These are phyloP conservation scores for Hymenoscyphus linearis DNA, from an alignment of 2,329 filamentous ascomycete species.

Conservation along the genomic window DNA sequence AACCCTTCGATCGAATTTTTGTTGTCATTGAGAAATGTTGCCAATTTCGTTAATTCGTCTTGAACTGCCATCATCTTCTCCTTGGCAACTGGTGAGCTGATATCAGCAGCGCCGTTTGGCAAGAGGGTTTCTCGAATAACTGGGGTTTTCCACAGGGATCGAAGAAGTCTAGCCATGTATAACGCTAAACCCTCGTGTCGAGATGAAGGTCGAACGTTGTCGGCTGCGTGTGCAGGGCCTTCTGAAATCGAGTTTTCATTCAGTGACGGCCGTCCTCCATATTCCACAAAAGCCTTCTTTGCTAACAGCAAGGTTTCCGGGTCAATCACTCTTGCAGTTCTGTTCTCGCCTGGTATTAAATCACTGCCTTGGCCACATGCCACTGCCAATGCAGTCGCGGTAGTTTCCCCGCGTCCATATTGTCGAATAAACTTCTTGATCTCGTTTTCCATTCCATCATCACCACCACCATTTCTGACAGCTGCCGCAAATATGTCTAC, in stretches of 20 bases:
- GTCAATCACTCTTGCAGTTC: conserved; percentile 68
- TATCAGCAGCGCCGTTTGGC: conserved; percentile 52
- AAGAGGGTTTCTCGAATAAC: conserved; percentile 55
- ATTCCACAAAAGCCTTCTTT: conserved; percentile 83
- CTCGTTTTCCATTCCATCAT: conserved; percentile 76
- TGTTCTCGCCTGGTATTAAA: conserved; percentile 60
- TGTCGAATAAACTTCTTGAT: conserved; percentile 76
- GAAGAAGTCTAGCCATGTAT: conserved; percentile 82
- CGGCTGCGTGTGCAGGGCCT: conserved; percentile 59
- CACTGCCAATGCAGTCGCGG: conserved; percentile 86
- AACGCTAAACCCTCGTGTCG: conserved; percentile 83
- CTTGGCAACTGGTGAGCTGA: conserved; percentile 61
- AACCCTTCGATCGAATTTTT: conserved; percentile 88
- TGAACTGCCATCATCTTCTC: conserved; percentile 72
- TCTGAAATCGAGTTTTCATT: conserved; percentile 68
- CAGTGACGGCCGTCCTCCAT: conserved; percentile 79
- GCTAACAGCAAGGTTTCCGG: conserved; percentile 82
- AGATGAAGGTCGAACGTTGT: conserved; percentile 81
- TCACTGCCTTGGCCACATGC: conserved; percentile 91
- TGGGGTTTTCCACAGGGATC: conserved; percentile 78
- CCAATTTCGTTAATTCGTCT: conserved; percentile 70
- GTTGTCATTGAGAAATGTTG: conserved; percentile 81
- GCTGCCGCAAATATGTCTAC: conserved; percentile 89
- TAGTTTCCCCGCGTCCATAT: conserved; percentile 84
- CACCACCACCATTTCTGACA: conserved; percentile 66